Percentiles rank a stretch among this genome's conserved stretches.
Conservation (phyloP, 768 basidiomycete species). For the Lactarius sanguifluus region DNA sequence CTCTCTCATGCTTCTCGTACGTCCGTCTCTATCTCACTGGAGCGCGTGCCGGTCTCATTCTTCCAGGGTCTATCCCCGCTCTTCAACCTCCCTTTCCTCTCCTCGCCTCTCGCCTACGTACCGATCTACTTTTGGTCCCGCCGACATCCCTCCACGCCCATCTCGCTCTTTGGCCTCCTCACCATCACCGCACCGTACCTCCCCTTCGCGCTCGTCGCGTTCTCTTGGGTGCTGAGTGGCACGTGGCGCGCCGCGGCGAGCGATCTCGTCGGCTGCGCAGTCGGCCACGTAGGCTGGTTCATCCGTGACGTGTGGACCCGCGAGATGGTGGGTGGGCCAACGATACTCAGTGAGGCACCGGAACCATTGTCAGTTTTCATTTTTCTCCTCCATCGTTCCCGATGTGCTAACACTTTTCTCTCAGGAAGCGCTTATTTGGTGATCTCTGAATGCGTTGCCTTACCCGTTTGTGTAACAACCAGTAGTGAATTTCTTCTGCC, state of each 20-base stretch:
- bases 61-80: slow-evolving; percentile 75
- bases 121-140: slow-evolving; percentile 98
- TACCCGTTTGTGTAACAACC: neutral
- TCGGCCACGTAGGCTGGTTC: slow-evolving; percentile 86
- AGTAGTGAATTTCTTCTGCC: neutral
- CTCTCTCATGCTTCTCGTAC: slow-evolving; percentile 79
- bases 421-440: slow-evolving; percentile 67
- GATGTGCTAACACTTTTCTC: neutral
- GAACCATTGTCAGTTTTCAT: slow-evolving; percentile 56
- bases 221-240: slow-evolving; percentile 81
- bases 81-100: slow-evolving; percentile 90
- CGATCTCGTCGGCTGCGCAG: slow-evolving; percentile 80
- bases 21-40: slow-evolving; percentile 33
- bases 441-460: slow-evolving; percentile 39
- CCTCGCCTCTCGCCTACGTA: slow-evolving; percentile 89
- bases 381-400: neutral
- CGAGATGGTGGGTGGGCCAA: slow-evolving; percentile 78
- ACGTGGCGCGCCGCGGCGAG: slow-evolving; percentile 82
- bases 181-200: slow-evolving; percentile 96
- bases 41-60: neutral
- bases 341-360: slow-evolving; percentile 72
- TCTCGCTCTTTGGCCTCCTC: slow-evolving; percentile 91
- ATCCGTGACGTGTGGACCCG: slow-evolving; percentile 84
- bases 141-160: slow-evolving; percentile 91
- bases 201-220: slow-evolving; percentile 84